phyloP scores from a whole-genome alignment of 768 basidiomycete species.

The Sporobolomyces pararoseus region DNA sequence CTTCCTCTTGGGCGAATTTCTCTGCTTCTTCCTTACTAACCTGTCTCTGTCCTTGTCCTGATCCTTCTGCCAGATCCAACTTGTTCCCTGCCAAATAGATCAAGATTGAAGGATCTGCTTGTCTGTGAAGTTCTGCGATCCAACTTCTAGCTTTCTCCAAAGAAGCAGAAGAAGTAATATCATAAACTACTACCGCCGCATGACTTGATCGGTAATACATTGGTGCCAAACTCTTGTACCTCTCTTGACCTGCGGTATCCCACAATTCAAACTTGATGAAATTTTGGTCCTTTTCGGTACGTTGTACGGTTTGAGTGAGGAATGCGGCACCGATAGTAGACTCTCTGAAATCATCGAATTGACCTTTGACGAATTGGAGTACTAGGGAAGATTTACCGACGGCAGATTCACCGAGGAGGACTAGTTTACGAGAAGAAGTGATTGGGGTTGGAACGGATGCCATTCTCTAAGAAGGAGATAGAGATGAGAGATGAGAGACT shows the following conservation, averaged over 20 bases:
- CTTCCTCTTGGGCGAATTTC: constrained; percentile 88
- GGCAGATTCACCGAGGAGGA: constrained; percentile 87
- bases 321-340: constrained; percentile 93
- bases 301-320: constrained; percentile 86
- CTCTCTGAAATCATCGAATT: constrained; percentile 92
- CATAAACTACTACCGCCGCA: constrained; percentile 90
- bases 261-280: constrained; percentile 87
- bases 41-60: constrained; percentile 31
- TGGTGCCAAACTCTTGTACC: constrained; percentile 83
- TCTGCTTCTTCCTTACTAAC: constrained; percentile 66
- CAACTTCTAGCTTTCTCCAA: constrained; percentile 92
- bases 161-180: constrained; percentile 87
- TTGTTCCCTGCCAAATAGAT: constrained; percentile 97
- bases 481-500: not conserved
- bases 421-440: constrained; percentile 65
- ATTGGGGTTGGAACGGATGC: not conserved
- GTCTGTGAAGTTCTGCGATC: constrained; percentile 94
- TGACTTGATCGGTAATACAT: constrained; percentile 97
- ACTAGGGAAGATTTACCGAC: constrained; percentile 92
- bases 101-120: constrained; percentile 93
- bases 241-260: constrained; percentile 95
- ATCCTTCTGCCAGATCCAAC: constrained; percentile 65
- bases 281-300: constrained; percentile 71
- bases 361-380: constrained; percentile 90
- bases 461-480: not conserved